Conservation (phyloP, 176 grass and related monocot species). For the Ensete ventricosum region DNA sequence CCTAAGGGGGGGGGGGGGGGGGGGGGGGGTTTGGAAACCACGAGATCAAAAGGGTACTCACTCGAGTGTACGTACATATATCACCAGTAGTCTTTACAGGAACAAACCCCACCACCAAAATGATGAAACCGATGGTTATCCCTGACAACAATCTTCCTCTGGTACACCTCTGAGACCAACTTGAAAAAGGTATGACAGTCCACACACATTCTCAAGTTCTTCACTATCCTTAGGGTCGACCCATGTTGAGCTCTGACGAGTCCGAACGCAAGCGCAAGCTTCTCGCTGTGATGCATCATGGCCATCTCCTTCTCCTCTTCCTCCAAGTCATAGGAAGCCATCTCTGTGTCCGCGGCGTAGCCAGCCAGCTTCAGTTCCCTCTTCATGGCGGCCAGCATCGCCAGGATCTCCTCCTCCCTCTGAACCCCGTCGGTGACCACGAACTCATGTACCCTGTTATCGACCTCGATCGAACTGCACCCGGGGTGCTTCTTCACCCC, state of each 20-base stretch:
- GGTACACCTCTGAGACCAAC: constrained; percentile 15
- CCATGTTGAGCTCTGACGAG: constrained; percentile 6
- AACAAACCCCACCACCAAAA: constrained; percentile 20
- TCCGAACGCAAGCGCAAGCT: constrained; percentile 21
- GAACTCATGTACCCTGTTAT: constrained; percentile 36
- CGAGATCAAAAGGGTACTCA: too few relatives aligned
- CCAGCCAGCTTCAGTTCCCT: constrained; percentile 21
- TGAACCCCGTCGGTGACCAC: neutral
- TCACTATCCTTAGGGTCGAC: constrained; percentile 14
- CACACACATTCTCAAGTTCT: constrained; percentile 24
- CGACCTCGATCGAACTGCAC: constrained; percentile 55
- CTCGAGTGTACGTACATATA: too few relatives aligned
- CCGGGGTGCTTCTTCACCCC: constrained; percentile 39
- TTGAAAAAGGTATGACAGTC: constrained; percentile 27
- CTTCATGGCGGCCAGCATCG: constrained; percentile 19
- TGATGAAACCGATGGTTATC: constrained; percentile 21
- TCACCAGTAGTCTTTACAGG: constrained; percentile 23
- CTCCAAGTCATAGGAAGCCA: constrained; percentile 17
- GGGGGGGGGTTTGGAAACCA: too few relatives aligned
- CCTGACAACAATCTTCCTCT: constrained; percentile 20
- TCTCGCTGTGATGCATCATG: constrained; percentile 24
- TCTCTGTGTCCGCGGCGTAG: constrained; percentile 15
- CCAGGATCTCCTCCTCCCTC: constrained; percentile 6
- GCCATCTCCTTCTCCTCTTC: constrained; percentile 23
- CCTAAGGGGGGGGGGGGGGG: too few relatives aligned